Evolutionary conservation across 306 rosid genomes (phyloP).

Genomic region (Begonia peltatifolia): DNA sequence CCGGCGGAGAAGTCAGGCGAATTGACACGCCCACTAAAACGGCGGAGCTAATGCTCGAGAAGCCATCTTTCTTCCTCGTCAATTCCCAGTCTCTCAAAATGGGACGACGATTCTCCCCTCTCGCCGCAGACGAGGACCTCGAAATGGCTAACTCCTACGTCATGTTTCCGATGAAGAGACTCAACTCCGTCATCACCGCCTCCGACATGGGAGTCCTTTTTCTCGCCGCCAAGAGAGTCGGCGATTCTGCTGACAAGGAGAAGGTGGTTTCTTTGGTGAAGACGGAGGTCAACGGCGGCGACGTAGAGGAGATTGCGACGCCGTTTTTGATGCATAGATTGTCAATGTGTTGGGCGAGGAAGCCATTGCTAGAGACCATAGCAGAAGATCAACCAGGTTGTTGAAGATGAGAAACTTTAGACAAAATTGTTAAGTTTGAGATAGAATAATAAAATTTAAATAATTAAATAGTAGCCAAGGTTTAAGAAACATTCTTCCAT

Average conservation of each 20-base stretch:
- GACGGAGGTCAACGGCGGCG: constrained; percentile 36
- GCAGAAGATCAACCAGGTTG: constrained; percentile 36
- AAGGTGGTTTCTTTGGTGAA: not conserved
- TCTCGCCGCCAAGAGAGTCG: constrained; percentile 22
- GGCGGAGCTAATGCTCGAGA: constrained; percentile 79
- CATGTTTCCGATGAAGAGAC: constrained; percentile 69
- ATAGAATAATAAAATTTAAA: too few species aligned
- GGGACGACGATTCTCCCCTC: constrained; percentile 48
- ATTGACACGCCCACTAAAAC: constrained; percentile 27
- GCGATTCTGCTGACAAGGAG: not conserved
- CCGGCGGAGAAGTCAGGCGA: constrained; percentile 23
- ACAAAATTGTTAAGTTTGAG: too few species aligned
- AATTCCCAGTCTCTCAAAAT: constrained; percentile 27
- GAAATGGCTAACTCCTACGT: constrained; percentile 37
- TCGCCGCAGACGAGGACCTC: constrained; percentile 64
- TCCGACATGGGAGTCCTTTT: constrained; percentile 46
- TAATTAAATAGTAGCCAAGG: too few species aligned
- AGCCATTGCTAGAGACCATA: constrained; percentile 76
- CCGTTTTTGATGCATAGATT: constrained; percentile 43
- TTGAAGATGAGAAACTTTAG: constrained; percentile 18
- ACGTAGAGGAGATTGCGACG: constrained; percentile 35
- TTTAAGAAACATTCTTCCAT: too few species aligned
- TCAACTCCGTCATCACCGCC: constrained; percentile 36
- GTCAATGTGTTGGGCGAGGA: constrained; percentile 59
- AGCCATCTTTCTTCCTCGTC: constrained; percentile 57